phyloP scores from a whole-genome alignment of 208 protist genomes.

The Endotrypanum monterogeii region DNA sequence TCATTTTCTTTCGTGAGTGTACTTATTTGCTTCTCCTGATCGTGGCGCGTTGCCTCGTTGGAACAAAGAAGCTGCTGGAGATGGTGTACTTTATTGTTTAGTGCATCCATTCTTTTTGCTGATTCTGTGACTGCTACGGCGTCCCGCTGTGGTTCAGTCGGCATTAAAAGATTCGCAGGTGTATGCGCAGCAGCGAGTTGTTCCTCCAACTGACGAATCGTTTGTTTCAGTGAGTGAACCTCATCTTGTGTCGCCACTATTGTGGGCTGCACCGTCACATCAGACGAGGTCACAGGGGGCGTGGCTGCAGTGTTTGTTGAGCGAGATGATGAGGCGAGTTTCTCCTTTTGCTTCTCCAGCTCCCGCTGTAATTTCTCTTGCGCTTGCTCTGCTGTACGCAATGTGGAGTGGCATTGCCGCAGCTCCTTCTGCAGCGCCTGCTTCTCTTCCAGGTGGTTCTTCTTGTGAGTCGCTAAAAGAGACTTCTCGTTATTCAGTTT shows the following conservation, averaged over 20 bases:
- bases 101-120: not conserved
- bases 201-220: conserved; percentile 21
- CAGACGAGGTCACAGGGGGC: conserved; percentile 7
- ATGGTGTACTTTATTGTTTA: not conserved
- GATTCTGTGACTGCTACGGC: not conserved
- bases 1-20: not conserved
- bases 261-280: conserved; percentile 2
- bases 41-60: not conserved
- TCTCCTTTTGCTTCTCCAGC: conserved; percentile 21
- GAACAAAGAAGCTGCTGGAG: not conserved
- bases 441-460: not conserved
- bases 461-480: conserved; percentile 7
- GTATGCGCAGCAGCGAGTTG: not conserved
- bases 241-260: conserved; percentile 16
- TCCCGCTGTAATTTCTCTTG: conserved; percentile 30
- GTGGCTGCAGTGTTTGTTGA: conserved; percentile 4
- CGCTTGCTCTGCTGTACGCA: conserved; percentile 10
- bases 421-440: conserved; percentile 20
- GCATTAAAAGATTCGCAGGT: conserved; percentile 5
- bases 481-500: conserved; percentile 22
- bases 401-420: conserved; percentile 10
- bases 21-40: not conserved
- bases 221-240: conserved; percentile 3
- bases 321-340: not conserved
- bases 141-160: not conserved